A percentile compares a stretch with the other conserved stretches of the same genome.
These are phyloP conservation scores for Avena sativa DNA, from an alignment of 176 grass and related monocot genomes.

Conservation along the genomic window DNA sequence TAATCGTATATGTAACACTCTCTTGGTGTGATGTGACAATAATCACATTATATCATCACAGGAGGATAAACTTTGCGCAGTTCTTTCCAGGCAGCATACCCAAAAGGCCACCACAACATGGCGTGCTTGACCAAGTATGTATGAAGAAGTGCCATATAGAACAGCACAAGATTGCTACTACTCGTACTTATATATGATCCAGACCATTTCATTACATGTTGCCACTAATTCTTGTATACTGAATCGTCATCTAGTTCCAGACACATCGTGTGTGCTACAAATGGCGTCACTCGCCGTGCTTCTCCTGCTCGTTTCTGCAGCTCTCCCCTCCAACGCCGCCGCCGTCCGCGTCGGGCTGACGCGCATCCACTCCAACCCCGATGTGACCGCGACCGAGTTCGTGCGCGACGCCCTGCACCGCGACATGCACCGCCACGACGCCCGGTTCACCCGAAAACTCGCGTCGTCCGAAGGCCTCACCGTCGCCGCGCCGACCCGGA, in stretches of 20 bases:
- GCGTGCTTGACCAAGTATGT: slow-evolving; percentile 54
- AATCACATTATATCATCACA: background rate
- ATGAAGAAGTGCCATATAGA: background rate
- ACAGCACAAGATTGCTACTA: background rate
- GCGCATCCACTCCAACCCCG: slow-evolving; percentile 54
- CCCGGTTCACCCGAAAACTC: slow-evolving; percentile 42
- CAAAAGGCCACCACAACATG: slow-evolving; percentile 21
- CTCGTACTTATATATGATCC: slow-evolving; percentile 13
- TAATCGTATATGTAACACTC: background rate
- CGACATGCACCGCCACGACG: slow-evolving; percentile 39
- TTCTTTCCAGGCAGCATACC: slow-evolving; percentile 48
- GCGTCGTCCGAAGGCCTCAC: slow-evolving; percentile 29
- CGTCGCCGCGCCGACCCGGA: slow-evolving; percentile 36
- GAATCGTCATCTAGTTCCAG: background rate
- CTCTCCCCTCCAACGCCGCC: slow-evolving; percentile 26
- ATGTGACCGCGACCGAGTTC: slow-evolving; percentile 52
- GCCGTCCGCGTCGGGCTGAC: slow-evolving; percentile 59
- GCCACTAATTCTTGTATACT: background rate
- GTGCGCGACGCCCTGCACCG: slow-evolving; percentile 53
- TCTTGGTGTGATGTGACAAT: slow-evolving; percentile 38
- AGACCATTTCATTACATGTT: background rate
- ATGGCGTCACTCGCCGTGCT: slow-evolving; percentile 26
- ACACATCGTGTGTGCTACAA: background rate
- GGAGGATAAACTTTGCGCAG: background rate
- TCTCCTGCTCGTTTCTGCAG: background rate